These are phyloP conservation scores for Amylostereum areolatum DNA, from an alignment of 1,284 basidiomycete species.

Conservation along the genomic window DNA sequence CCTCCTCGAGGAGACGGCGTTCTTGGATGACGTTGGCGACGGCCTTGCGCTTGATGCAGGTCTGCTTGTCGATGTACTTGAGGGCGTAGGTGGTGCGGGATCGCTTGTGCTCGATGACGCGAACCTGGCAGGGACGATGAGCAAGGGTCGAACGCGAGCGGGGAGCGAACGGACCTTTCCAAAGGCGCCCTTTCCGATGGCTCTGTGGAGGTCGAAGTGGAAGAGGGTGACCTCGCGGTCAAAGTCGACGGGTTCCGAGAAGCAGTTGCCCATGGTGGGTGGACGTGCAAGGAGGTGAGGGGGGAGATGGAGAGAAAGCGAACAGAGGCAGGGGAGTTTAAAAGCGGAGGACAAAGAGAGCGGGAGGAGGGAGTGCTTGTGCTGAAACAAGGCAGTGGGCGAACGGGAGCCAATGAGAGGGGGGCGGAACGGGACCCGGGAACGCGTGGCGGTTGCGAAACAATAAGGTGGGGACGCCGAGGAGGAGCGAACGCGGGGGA, in stretches of 20 bases:
- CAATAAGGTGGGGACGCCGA: conserved; percentile 3
- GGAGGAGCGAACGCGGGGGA: no score
- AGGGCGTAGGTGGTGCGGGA: conserved; percentile 88
- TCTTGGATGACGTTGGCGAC: conserved; percentile 92
- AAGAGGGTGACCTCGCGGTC: conserved; percentile 87
- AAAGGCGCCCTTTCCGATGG: conserved; percentile 91
- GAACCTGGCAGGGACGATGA: conserved; percentile 38
- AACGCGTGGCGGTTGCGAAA: conserved; percentile 6
- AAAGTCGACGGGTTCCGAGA: conserved; percentile 83
- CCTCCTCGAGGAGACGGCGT: conserved; percentile 81
- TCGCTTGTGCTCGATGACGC: conserved; percentile 92
- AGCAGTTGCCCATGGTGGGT: conserved; percentile 52
- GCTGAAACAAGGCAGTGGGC: conserved; percentile 4
- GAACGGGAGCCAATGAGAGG: conserved; percentile 6
- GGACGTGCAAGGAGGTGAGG: conserved; percentile 10
- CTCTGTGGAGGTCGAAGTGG: conserved; percentile 89
- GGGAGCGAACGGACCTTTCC: conserved; percentile 65
- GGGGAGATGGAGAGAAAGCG: conserved; percentile 25
- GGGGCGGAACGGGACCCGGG: conserved; percentile 5
- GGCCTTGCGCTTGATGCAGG: conserved; percentile 86
- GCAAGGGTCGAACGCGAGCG: neutral
- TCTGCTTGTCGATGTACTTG: conserved; percentile 94
- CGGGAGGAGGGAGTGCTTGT: neutral
- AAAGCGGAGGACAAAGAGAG: conserved; percentile 18
- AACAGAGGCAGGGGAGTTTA: conserved; percentile 15